Base-by-base conservation (phyloP, 768 basidiomycete genomes). In the Boletus sensibilis region DNA sequence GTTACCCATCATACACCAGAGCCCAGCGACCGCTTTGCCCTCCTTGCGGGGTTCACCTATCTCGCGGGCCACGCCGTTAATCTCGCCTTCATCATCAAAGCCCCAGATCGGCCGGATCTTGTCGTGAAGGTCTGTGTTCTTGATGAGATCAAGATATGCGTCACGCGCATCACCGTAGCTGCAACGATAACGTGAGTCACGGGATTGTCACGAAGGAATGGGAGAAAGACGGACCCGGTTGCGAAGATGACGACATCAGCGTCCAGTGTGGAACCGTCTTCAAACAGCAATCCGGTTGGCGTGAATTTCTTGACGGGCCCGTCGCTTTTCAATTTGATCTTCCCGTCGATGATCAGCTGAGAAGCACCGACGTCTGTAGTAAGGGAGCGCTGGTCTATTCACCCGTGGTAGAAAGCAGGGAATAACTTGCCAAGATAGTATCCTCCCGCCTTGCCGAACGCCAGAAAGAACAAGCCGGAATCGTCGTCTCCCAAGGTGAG, bases 1-100 rank as follows among this genome's bases (percentile, higher is more conserved):
- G 63, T 86, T 86, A 13, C 87, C 86, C 70, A 84, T 75, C 76
- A 83, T 81, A 57, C 70, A 77, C 83, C 85, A 88, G 38, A 85
- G 55, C 16, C 69, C 71, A 40, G 58, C 58, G 10, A 67, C 31
- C 33, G 46, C 52, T 12, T 62, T 43, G 0, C 55, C 62, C 3
- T 65, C 53, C 34, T 61, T 50, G 23, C 44, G 14, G 1, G 56
- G 73, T 20, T 80, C 64, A 25, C 84, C 85, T 33, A 82, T 62
- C 58, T 82, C 79, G 20, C 79, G 74, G 74, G 74, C 84, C 23
- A 52, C 11, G 4, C 59, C 53, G 3, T 54, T 55, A 6, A 71
- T 4, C 44, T 74, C 72, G 18, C 73, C 74, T 56, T 74, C 73
- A 10, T 64, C 55, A 43, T 73, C 59, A 11, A 67, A 50, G 2